Evolutionary conservation across 768 basidiomycete species (phyloP).

Genomic region (Fibroporia radiculosa): DNA sequence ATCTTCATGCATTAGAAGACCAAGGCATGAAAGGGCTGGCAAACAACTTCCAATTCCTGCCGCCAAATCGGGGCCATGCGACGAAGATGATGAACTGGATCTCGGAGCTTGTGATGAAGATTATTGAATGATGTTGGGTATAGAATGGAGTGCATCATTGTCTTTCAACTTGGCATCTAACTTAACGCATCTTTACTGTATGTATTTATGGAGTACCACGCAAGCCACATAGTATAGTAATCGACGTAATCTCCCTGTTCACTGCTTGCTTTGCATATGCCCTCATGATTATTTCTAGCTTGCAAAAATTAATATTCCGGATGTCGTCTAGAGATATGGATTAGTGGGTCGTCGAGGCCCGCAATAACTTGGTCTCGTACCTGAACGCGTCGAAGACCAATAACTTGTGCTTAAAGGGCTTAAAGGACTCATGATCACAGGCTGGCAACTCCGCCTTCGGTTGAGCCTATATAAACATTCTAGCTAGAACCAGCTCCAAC

Average conservation of each 20-base stretch:
- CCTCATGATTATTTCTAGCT: too few species aligned
- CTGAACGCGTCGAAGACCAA: too few species aligned
- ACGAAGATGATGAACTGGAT: slow-evolving; percentile 73
- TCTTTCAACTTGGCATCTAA: background rate
- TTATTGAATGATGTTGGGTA: slow-evolving; percentile 31
- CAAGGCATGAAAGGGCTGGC: slow-evolving; percentile 68
- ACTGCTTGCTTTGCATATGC: too few species aligned
- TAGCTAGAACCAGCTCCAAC: background rate
- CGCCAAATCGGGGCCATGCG: slow-evolving; percentile 29
- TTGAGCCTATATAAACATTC: background rate
- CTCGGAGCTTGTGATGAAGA: slow-evolving; percentile 48
- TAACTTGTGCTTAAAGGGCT: too few species aligned
- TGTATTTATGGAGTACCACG: background rate
- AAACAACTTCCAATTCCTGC: slow-evolving; percentile 65
- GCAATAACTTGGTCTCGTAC: too few species aligned
- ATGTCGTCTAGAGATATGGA: too few species aligned
- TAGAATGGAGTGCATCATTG: background rate
- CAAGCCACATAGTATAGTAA: too few species aligned
- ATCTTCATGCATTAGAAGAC: slow-evolving; percentile 58
- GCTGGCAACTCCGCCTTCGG: too few species aligned
- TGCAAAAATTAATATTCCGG: too few species aligned
- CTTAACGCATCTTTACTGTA: background rate
- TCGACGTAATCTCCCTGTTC: too few species aligned
- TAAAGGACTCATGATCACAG: too few species aligned
- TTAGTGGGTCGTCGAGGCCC: too few species aligned